Evolutionary conservation across 2,329 filamentous ascomycete genomes (phyloP), one percentile per base, ranked within the genome.

Genomic region (Teratosphaeria zuluensis): DNA sequence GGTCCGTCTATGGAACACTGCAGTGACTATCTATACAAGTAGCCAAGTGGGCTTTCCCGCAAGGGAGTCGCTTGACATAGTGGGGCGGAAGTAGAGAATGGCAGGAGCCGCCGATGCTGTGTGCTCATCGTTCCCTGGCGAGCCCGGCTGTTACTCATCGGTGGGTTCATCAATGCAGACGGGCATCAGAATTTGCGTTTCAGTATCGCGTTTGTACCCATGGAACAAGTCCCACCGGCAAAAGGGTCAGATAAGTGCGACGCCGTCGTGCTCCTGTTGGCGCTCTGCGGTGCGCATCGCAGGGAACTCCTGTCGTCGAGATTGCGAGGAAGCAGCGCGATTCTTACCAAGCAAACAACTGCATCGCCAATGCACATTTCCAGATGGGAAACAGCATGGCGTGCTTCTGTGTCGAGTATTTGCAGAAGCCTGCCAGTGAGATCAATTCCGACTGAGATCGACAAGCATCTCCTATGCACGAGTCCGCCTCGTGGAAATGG

Each of bases 101-200:
- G 42, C 42, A 48, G 42, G 52, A 32, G 52, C 52, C 52, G 42
- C 42, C 32, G 52, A 53, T 21, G 52, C 28, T 53, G 52, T 53
- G 52, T 53, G 32, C 52, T 31, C 19, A 53, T 21, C 28, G 21
- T 53, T 53, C 31, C 52, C 32, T 24, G 32, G 28, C 52, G 32
- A 53, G n/a, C 14, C 24, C 24, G 24, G 24, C 24, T 28, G 24
- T 28, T 28, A 28, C 24, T 28, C 24, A 28, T 28, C 24, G 24
- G 24, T 28, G 24, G 24, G 14, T 11, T 35, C 33, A 35, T 35
- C 9, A 35, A 6, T 35, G 33, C 9, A 35, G 33, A 14, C 48
- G n/a, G n/a, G 48, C 52, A 53, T 31, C 16, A 53, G 32, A 53
- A 31, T 53, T 53, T 53, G 52, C 52, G 52, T 53, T 53, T 35